phyloP scores from a whole-genome alignment of 2,329 filamentous ascomycete genomes.

The Alternaria dauci region DNA sequence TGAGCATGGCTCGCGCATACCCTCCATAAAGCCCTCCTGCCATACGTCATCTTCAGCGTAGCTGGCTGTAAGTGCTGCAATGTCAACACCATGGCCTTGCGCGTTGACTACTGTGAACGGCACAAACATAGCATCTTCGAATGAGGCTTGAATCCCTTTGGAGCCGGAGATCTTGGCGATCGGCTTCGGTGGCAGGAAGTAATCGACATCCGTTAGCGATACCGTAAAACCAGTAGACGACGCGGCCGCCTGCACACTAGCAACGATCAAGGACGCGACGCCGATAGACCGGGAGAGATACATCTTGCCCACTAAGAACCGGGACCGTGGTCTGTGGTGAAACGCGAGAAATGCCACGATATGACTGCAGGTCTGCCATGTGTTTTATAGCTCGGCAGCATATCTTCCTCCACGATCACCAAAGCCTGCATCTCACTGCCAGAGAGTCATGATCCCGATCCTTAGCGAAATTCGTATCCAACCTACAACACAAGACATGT shows the following conservation, averaged over 20 bases:
- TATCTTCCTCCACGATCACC: background rate
- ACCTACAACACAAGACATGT: background rate
- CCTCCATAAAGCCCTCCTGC: slow-evolving; percentile 51
- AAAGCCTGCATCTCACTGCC: background rate
- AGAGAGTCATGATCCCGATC: slow-evolving; percentile 5
- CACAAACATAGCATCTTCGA: slow-evolving; percentile 38
- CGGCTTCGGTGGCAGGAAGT: slow-evolving; percentile 52
- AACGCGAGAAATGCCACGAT: background rate
- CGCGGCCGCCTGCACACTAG: slow-evolving; percentile 27
- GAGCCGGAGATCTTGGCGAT: slow-evolving; percentile 44
- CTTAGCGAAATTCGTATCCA: background rate
- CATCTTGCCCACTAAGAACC: slow-evolving; percentile 15
- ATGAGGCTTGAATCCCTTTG: slow-evolving; percentile 26
- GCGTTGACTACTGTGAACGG: slow-evolving; percentile 52
- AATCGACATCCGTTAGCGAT: slow-evolving; percentile 49
- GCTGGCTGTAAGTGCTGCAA: slow-evolving; percentile 26
- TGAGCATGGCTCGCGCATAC: slow-evolving; percentile 16
- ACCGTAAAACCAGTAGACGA: slow-evolving; percentile 53
- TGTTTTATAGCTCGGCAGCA: slow-evolving; percentile 2
- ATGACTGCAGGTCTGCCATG: background rate
- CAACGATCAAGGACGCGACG: slow-evolving; percentile 12
- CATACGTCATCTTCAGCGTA: slow-evolving; percentile 55
- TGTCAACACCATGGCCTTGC: slow-evolving; percentile 9
- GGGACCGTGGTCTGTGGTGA: background rate
- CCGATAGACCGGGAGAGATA: slow-evolving; percentile 9